These are phyloP conservation scores for Crithidia acanthocephali DNA, from an alignment of 208 protist species.

Conservation along the genomic window DNA sequence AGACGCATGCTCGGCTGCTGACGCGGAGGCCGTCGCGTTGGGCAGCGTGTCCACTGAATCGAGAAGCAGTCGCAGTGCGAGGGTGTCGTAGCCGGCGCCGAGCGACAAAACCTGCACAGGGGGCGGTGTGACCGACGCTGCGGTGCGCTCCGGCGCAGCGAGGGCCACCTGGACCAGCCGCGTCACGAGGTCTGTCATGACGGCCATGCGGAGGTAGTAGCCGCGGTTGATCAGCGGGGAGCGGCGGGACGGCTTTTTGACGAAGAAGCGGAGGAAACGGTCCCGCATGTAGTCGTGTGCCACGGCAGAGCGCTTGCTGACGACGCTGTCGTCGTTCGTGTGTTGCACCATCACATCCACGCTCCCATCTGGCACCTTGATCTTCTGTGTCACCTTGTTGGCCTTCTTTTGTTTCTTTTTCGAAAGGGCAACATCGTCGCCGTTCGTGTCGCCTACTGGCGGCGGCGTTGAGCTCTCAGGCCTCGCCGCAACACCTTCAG, in stretches of 20 bases:
- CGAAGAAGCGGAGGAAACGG: constrained; percentile 82
- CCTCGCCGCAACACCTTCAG: not conserved
- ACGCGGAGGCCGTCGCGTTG: not conserved
- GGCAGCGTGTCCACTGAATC: constrained; percentile 24
- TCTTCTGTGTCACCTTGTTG: constrained; percentile 51
- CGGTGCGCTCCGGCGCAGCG: constrained; percentile 4
- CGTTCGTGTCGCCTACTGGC: not conserved
- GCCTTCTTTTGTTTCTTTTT: constrained; percentile 65
- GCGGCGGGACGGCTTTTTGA: constrained; percentile 74
- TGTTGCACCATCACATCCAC: constrained; percentile 85
- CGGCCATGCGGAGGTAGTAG: constrained; percentile 88
- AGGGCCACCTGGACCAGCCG: constrained; percentile 35
- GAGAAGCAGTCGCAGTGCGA: constrained; percentile 66
- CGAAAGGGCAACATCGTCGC: constrained; percentile 15
- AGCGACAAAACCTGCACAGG: constrained; percentile 85
- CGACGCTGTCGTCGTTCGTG: constrained; percentile 92
- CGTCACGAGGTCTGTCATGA: constrained; percentile 77
- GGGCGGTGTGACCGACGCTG: not conserved
- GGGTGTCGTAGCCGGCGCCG: constrained; percentile 90
- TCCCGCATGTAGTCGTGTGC: constrained; percentile 75
- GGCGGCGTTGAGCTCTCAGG: not conserved
- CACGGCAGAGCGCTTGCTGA: constrained; percentile 91
- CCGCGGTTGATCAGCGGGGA: constrained; percentile 91
- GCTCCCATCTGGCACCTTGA: constrained; percentile 46
- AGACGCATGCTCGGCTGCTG: not conserved